These are phyloP conservation scores for Termitomyces sp. DNA, from an alignment of 1,284 basidiomycete species.

Conservation along the genomic window DNA sequence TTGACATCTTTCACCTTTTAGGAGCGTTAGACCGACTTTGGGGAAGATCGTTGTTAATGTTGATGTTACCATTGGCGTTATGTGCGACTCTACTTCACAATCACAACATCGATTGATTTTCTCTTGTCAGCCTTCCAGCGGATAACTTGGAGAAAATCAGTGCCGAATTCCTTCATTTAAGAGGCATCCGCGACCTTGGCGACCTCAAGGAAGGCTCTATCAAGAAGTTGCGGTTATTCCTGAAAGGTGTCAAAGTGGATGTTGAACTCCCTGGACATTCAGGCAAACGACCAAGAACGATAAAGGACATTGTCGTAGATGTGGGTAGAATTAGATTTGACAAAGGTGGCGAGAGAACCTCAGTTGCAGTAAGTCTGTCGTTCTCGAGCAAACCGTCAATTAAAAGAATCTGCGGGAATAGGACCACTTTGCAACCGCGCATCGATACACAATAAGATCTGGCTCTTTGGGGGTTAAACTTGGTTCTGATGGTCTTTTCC, in stretches of 20 bases:
- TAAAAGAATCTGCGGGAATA: slow-evolving; percentile 8
- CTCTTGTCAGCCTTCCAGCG: not conserved
- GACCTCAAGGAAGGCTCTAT: slow-evolving; percentile 13
- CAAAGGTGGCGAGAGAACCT: slow-evolving; percentile 24
- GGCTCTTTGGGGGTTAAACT: slow-evolving; percentile 25
- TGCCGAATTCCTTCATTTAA: slow-evolving; percentile 20
- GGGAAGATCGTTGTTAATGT: slow-evolving; percentile 34
- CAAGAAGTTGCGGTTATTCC: slow-evolving; percentile 23
- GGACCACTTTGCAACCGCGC: slow-evolving; percentile 27
- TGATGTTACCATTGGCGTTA: slow-evolving; percentile 34
- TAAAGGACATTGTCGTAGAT: slow-evolving; percentile 28
- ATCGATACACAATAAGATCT: slow-evolving; percentile 21
- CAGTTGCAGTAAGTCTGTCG: slow-evolving; percentile 22
- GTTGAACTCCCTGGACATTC: slow-evolving; percentile 21
- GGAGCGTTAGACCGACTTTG: slow-evolving; percentile 34
- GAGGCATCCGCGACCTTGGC: slow-evolving; percentile 17
- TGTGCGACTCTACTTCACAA: slow-evolving; percentile 23
- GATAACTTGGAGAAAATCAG: slow-evolving; percentile 25
- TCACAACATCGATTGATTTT: slow-evolving; percentile 3
- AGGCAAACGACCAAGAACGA: slow-evolving; percentile 23
- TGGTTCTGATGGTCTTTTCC: slow-evolving; percentile 25
- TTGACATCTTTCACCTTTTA: slow-evolving; percentile 13
- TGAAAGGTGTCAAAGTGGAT: slow-evolving; percentile 27
- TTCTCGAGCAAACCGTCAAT: not conserved
- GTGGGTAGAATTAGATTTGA: slow-evolving; percentile 30